A percentile compares a stretch with the other conserved stretches of the same genome.
Conservation (phyloP, 1,284 basidiomycete genomes). For the Puccinia sorghi region DNA sequence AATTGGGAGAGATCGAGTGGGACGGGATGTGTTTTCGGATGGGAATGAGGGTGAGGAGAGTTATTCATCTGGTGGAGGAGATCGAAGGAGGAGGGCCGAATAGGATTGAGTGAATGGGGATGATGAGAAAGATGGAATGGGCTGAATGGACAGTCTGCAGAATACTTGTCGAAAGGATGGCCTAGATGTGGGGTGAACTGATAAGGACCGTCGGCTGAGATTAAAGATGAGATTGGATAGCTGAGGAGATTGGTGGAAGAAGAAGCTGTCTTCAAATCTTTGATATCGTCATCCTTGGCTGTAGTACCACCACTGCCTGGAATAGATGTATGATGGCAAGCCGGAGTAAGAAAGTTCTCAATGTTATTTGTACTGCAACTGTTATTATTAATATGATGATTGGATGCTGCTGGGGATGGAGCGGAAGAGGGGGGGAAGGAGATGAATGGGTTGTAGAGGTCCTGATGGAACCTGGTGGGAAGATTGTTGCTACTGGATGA, state of each 20-base stretch:
- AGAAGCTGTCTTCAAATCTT: background rate
- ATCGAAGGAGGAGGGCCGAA: conserved; percentile 13
- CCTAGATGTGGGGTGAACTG: conserved; percentile 14
- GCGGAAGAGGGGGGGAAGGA: background rate
- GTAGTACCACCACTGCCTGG: background rate
- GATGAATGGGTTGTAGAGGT: conserved; percentile 15
- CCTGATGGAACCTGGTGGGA: conserved; percentile 2
- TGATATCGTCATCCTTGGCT: background rate
- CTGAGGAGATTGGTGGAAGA: conserved; percentile 28
- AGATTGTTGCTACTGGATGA: background rate
- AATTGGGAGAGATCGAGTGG: conserved; percentile 35
- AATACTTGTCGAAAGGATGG: conserved; percentile 1
- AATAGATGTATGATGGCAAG: background rate
- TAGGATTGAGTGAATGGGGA: background rate
- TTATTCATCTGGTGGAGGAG: conserved; percentile 19
- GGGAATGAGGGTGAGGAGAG: conserved; percentile 3
- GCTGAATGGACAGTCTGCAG: conserved; percentile 3
- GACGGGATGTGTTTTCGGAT: background rate
- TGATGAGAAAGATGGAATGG: background rate
- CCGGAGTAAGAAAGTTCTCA: background rate
- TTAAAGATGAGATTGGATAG: conserved; percentile 18
- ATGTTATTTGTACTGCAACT: conserved; percentile 14
- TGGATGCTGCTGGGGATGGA: background rate
- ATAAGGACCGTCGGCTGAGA: conserved; percentile 21
- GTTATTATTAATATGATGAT: conserved; percentile 10